A percentile compares a stretch with the other conserved stretches of the same genome.
Evolutionary conservation across 305 asterid genomes (phyloP).

Genomic region (Andrographis paniculata): DNA sequence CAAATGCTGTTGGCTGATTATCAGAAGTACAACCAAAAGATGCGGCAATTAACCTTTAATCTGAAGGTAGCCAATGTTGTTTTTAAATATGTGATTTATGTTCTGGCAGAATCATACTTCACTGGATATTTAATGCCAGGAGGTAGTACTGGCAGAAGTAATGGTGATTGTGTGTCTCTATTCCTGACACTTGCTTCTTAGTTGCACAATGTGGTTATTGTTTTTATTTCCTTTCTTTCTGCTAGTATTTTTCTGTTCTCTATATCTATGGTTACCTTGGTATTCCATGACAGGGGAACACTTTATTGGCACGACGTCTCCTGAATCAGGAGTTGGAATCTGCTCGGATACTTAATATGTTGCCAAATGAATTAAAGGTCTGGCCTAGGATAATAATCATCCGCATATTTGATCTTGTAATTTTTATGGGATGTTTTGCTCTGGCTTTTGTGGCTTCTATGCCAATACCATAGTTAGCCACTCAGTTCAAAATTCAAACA

Average conservation of each 20-base stretch:
- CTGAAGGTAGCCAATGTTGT: slow-evolving; percentile 43
- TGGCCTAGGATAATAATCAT: neutral
- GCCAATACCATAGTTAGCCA: neutral
- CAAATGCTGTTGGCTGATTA: slow-evolving; percentile 49
- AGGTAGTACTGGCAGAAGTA: no score
- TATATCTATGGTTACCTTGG: slow-evolving; percentile 2
- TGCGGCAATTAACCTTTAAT: slow-evolving; percentile 66
- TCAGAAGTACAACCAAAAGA: slow-evolving; percentile 79
- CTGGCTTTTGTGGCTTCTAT: neutral
- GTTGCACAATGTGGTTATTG: no score
- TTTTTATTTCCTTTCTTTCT: no score
- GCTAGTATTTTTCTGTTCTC: no score
- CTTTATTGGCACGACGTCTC: slow-evolving; percentile 48
- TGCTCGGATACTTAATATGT: slow-evolving; percentile 55
- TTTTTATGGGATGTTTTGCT: neutral
- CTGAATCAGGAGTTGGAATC: slow-evolving; percentile 72
- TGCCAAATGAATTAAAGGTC: slow-evolving; percentile 75
- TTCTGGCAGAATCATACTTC: neutral
- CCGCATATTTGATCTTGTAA: neutral
- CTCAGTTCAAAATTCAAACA: no score
- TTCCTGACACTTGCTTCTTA: no score
- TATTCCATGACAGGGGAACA: slow-evolving; percentile 40
- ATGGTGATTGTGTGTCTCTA: no score
- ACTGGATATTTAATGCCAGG: neutral
- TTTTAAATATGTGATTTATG: slow-evolving; percentile 12